Percentiles rank a stretch among this genome's conserved stretches.
Evolutionary conservation across 2,329 filamentous ascomycete genomes (phyloP).

Genomic region (Elsinoe arachidis): DNA sequence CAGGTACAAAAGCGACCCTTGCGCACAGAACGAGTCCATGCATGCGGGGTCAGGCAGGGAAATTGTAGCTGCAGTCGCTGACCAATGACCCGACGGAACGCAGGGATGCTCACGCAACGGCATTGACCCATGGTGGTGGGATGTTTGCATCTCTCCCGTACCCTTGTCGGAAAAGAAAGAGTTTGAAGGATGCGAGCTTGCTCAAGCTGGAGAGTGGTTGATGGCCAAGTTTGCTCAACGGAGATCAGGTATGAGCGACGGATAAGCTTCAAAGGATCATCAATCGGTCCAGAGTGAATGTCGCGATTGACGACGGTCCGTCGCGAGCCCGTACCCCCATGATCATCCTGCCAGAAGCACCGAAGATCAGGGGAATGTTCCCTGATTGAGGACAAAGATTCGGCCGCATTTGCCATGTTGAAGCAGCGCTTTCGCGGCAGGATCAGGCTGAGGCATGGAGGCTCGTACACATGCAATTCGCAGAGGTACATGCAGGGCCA

Average conservation of each 20-base stretch:
- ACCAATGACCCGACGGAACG: constrained; percentile 1
- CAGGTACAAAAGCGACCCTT: constrained; percentile 2
- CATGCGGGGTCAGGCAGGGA: constrained; percentile 3
- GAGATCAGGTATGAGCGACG: not conserved
- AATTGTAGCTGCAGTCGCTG: not conserved
- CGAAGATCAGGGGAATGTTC: constrained; percentile 6
- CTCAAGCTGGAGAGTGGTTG: not conserved
- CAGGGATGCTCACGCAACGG: not conserved
- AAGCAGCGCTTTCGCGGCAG: not conserved
- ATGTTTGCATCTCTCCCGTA: not conserved
- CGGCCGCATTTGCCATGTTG: constrained; percentile 5
- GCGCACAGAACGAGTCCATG: not conserved
- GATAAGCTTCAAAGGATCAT: constrained; percentile 7
- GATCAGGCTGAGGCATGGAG: not conserved
- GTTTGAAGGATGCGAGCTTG: constrained; percentile 1
- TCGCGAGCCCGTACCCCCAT: not conserved
- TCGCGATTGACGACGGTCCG: constrained; percentile 10
- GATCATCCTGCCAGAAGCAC: not conserved
- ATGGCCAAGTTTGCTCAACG: not conserved
- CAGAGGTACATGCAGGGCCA: not conserved
- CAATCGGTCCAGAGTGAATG: constrained; percentile 3
- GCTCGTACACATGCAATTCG: not conserved
- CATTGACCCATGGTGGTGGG: constrained; percentile 2
- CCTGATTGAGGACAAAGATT: not conserved
- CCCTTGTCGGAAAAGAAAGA: not conserved